These are phyloP conservation scores for Pachyrhizus erosus DNA, from an alignment of 306 rosid genomes.

Conservation along the genomic window DNA sequence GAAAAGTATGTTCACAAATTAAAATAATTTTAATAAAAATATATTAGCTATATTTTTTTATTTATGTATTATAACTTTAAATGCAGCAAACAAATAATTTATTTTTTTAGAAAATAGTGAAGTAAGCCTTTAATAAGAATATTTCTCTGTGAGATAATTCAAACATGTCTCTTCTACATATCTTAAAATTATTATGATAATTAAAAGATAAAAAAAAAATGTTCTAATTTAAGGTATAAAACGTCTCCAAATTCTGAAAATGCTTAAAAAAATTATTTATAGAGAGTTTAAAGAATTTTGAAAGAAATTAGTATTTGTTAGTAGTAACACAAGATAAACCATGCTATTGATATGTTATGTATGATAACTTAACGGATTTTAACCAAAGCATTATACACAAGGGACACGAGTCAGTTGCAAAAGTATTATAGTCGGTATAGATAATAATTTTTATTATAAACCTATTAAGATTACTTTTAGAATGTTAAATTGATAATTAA, in stretches of 20 bases:
- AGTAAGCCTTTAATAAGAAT: neutral
- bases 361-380: too few relatives aligned
- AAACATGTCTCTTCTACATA: neutral
- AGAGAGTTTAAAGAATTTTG: neutral
- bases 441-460: too few relatives aligned
- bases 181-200: neutral
- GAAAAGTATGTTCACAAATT: neutral
- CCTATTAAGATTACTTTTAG: too few relatives aligned
- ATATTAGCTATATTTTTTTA: neutral
- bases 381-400: too few relatives aligned
- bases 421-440: too few relatives aligned
- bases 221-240: neutral
- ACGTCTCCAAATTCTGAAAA: neutral
- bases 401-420: too few relatives aligned
- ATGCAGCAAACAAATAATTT: neutral
- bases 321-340: neutral
- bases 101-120: neutral
- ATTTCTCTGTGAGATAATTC: neutral
- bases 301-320: neutral
- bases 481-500: too few relatives aligned
- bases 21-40: neutral
- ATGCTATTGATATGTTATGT: neutral
- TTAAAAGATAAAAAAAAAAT: neutral
- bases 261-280: neutral
- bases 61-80: neutral